Base-by-base conservation (phyloP, 2,329 filamentous ascomycete genomes). In the Coleophoma crateriformis region DNA sequence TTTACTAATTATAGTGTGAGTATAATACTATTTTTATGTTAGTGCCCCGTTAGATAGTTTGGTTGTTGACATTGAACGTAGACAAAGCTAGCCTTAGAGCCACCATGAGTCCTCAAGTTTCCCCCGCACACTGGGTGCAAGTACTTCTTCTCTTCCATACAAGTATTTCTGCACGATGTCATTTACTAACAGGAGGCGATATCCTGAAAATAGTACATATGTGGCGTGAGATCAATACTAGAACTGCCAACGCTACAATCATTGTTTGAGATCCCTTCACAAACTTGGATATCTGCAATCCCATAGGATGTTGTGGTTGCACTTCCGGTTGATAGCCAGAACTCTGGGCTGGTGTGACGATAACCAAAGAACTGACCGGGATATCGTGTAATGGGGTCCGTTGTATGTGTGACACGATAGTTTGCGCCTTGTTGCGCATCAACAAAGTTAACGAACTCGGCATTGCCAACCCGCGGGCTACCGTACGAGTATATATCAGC, bases 331-430 rank as follows among this genome's bases (percentile, higher is more conserved):
- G 69, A 62, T 34, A 86, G 70, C 75, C 79, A 88, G 68, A 82
- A 88, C 71, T 90, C 87, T 1, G 85, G 84, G 14, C 73, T 78
- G n/a, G 80, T 77, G 65, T 89, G 86, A 37, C 76, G 69, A 69
- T 82, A 90, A 33, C 78, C 77, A 46, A 85, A 64, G 42, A 78
- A 44, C 51, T 80, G 66, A 12, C 84, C 79, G 1, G 86, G 85
- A 39, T 90, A 72, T 38, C 81, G 76, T 0, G 87, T 82, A 2
- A 90, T 78, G 0, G 84, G 82, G 63, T 90, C 87, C 58, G 77
- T 69, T 32, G 67, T 67, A 67, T 90, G 85, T 2, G 86, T 88
- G 47, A 88, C 71, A 54, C 86, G 82, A 68, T 74, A 84, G 55
- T 79, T 76, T 47, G 58, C 59, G 47, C 72, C 72, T 3, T 77